Base-by-base conservation (phyloP, 257 asterid species). In the Primulina huaijiensis region DNA sequence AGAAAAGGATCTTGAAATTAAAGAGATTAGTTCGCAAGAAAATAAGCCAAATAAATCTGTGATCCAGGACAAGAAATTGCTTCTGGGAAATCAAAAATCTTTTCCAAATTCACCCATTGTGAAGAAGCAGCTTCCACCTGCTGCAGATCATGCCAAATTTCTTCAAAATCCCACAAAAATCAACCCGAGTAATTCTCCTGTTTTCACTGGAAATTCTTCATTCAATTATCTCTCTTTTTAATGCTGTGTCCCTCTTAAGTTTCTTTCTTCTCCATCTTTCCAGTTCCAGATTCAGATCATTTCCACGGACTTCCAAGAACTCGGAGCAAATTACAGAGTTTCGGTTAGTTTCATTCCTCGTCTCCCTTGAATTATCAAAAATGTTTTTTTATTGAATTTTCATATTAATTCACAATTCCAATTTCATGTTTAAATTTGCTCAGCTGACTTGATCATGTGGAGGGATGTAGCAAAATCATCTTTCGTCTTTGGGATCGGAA, bases 381-480 rank as follows among this genome's bases (percentile, higher is more conserved):
- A 23, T 23, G 25, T 23, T 23, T 23, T 23, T 23, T 21, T 21
- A 23, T 23, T 23, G 25, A 23, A 23, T 23, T 23, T 23, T 23
- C 25, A 23, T 20, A 6, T 60, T 12, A 20, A 29, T 31, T 74
- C 23, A 68, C 34, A 23, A 21, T 37, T 53, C 20, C 4, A 9
- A 5, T 56, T 33, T 65, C 34, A 14, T 50, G 62, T 14, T 21
- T 73, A 59, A 16, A 46, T 67, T 21, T 65, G 46, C 55, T 71
- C 82, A 93, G 97, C 83, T 82, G 93, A 91, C 53, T 64, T 88
- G 27, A 72, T 94, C 14, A 94, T 91, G 99, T 94, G 99, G 99
- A 91, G 81, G 68, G 95, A 94, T 69, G 83, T 67, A 72, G 84
- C 97, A 78, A 91, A 82, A 82, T 80, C 97, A 74, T 87, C 99